Percentiles rank a stretch among this genome's conserved stretches.
Conservation (phyloP, 169 alveolate species). For the Eimeria maxima region DNA sequence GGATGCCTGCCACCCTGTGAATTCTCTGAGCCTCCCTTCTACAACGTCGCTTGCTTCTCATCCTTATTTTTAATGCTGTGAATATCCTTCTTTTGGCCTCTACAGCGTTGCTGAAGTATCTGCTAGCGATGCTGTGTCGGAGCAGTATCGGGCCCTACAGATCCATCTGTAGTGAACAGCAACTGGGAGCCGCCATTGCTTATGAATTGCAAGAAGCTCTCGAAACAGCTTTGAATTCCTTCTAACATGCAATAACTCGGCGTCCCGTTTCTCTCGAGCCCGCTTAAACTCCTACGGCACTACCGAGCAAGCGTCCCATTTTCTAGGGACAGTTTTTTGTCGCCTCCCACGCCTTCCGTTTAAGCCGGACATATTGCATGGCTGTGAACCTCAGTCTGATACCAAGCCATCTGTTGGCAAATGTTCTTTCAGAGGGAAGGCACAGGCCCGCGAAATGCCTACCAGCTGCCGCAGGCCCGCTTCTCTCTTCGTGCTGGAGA, state of each 20-base stretch:
- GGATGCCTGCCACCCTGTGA: background rate
- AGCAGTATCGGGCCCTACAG: constrained; percentile 19
- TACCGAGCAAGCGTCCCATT: background rate
- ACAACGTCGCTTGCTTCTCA: background rate
- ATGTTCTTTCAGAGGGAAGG: constrained; percentile 51
- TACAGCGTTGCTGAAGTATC: background rate
- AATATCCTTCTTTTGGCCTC: background rate
- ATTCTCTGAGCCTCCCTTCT: background rate
- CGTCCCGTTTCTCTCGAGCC: background rate
- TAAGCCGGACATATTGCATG: background rate
- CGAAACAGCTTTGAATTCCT: background rate
- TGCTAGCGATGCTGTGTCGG: background rate
- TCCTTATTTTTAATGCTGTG: background rate
- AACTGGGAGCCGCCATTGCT: background rate
- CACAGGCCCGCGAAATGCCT: constrained; percentile 55
- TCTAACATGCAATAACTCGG: background rate
- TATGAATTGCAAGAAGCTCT: background rate
- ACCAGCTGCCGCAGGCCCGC: constrained; percentile 69
- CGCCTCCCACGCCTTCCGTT: background rate
- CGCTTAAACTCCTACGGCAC: background rate
- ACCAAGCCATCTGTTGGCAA: background rate
- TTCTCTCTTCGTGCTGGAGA: constrained; percentile 48
- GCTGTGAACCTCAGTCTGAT: background rate
- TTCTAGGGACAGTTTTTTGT: background rate
- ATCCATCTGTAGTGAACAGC: background rate